A percentile compares a stretch with the other conserved stretches of the same genome.
These are phyloP conservation scores for Botrytis deweyae DNA, from an alignment of 2,329 filamentous ascomycete species.

Conservation along the genomic window DNA sequence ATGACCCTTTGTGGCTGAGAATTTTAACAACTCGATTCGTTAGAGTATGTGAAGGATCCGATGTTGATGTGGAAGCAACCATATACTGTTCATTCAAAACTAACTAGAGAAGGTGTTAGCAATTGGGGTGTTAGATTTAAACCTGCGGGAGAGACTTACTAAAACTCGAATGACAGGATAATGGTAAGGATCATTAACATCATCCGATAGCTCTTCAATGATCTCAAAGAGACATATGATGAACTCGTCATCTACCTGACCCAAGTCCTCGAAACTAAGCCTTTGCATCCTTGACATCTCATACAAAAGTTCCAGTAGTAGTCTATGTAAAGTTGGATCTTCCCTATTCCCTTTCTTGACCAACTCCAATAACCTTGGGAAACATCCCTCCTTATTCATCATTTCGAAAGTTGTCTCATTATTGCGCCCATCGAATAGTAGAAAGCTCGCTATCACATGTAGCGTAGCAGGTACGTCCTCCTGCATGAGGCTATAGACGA, in stretches of 20 bases:
- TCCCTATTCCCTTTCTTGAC: constrained; percentile 64
- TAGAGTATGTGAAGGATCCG: constrained; percentile 49
- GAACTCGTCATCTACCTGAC: constrained; percentile 77
- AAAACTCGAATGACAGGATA: constrained; percentile 92
- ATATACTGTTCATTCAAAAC: constrained; percentile 99
- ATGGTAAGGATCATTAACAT: constrained; percentile 89
- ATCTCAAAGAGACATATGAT: constrained; percentile 80
- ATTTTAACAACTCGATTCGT: constrained; percentile 95
- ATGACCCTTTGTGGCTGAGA: constrained; percentile 74
- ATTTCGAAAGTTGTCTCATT: constrained; percentile 77
- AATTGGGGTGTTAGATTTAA: not conserved
- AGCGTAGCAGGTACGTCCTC: constrained; percentile 82
- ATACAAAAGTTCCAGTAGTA: constrained; percentile 86
- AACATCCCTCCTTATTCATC: constrained; percentile 85
- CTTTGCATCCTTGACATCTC: constrained; percentile 94
- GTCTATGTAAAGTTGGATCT: constrained; percentile 71
- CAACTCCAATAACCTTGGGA: constrained; percentile 78
- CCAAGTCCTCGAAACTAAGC: constrained; percentile 71
- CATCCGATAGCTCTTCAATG: constrained; percentile 83
- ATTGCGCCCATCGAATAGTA: constrained; percentile 81
- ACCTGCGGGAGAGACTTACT: constrained; percentile 51
- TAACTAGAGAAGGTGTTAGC: constrained; percentile 56
- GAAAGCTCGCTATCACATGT: constrained; percentile 77
- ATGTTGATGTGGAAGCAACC: constrained; percentile 60
- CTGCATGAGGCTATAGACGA: constrained; percentile 86